Evolutionary conservation across 805 yeast species (phyloP), one percentile per base, ranked within the genome.

Genomic region (Saturnispora besseyi): DNA sequence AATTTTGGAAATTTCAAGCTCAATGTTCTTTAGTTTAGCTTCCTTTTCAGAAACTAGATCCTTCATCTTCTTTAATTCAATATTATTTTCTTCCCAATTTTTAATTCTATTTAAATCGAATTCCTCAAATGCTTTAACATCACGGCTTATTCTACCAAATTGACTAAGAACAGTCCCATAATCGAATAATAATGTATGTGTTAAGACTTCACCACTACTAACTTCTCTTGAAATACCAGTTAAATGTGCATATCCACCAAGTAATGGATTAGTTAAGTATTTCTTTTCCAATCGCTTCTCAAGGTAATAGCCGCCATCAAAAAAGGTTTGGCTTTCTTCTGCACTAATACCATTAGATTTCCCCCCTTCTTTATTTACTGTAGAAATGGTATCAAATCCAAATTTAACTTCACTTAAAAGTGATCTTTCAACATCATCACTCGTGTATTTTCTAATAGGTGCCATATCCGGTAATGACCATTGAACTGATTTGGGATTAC

Each of bases 391-490:
- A 53, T 77, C 76, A 37, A 78, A 77, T 52, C 76, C 81, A 61
- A 78, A 84, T 48, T 75, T 78, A 3, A 85, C 91, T 60, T 86
- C 95, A 1, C 87, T 81, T 45, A 85, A 65, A 50, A 86, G 65
- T 0, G 93, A 82, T 57, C 77, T 75, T 60, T 89, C 96, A 21
- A 89, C 95, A 62, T 89, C 96, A 54, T 71, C 69, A 1, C 90
- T 74, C 3, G 76, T 75, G 58, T 78, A 88, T 38, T 72, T 71
- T 2, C 83, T 80, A 5, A 88, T 78, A 2, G 71, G 61, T 2
- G 87, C 76, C 53, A 86, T 68, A 44, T 84, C 87, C 0, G 96
- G 93, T 41, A 89, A 67, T 3, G 90, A 91, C 96, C 96, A 89
- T 6, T 76, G 70, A 5, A 53, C 49, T 15, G 55, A 51, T 4